Evolutionary conservation across 75 land plant genomes (phyloP).

Genomic region (Azolla pinnata): DNA sequence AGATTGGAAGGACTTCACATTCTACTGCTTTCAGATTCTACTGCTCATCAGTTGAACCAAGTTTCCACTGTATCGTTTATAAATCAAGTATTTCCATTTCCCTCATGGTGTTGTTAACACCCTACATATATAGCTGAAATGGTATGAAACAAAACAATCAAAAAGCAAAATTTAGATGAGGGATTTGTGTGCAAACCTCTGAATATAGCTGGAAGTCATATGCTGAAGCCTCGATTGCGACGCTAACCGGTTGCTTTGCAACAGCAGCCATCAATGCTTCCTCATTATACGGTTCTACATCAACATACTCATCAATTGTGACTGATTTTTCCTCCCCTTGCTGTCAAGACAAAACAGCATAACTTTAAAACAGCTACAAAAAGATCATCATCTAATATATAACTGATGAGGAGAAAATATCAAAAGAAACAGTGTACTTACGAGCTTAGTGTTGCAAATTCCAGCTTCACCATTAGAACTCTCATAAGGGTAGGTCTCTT

Average conservation of each 20-base stretch:
- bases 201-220: constrained; percentile 52
- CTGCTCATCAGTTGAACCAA: no score
- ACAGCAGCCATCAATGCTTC: constrained; percentile 56
- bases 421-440: neutral
- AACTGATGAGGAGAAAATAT: no score
- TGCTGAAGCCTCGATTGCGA: constrained; percentile 66
- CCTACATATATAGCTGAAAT: neutral
- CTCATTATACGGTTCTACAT: constrained; percentile 53
- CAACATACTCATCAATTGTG: constrained; percentile 53
- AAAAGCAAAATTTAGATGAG: neutral
- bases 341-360: no score
- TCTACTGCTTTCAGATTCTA: no score
- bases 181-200: no score
- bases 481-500: constrained; percentile 44
- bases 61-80: no score
- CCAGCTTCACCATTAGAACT: constrained; percentile 28
- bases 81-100: no score
- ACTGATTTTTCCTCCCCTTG: constrained; percentile 22
- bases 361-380: no score
- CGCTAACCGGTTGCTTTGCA: constrained; percentile 58
- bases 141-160: neutral
- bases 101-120: no score
- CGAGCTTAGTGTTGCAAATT: constrained; percentile 31
- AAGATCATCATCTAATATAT: no score
- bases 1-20: no score